Evolutionary conservation across 257 asterid genomes (phyloP), one percentile per base, ranked within the genome.

Genomic region (Lycium ferocissimum): DNA sequence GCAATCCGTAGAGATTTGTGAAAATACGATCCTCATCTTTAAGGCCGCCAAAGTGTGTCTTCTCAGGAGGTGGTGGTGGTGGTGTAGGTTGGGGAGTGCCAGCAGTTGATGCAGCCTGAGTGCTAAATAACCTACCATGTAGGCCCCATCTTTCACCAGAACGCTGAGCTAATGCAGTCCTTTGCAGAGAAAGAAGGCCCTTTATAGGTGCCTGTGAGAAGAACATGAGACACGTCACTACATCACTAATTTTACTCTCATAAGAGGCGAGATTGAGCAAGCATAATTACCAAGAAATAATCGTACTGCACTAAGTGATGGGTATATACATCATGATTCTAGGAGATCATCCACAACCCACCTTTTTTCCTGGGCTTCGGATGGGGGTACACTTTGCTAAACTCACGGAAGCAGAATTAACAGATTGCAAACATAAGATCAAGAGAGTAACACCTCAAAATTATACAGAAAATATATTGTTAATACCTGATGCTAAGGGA

Each of bases 1-100:
- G 94, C 79, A 97, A 84, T 66, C 98, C 99, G 65, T 97, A 97
- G 62, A 97, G 85, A 49, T 97, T 97, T 5, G 99, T 95, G 89
- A 97, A 97, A 86, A 97, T 95, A 82, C 98, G 98, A 87, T 97
- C 98, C 94, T 97, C 98, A 79, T 97, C 99, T 87, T 93, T 97
- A 72, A 97, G 93, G 89, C 97, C 98, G 45, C 98, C 99, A 79
- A 97, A 97, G 85, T 94, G 98, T 84, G 98, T 93, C 89, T 91
- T 95, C 89, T 97, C 98, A 0, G 99, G 99, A 72, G 99, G 99
- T 56, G 99, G 98, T 0, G 99, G 97, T 61, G 99, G 98, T 5
- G 99, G 95, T 6, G 98, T 94, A 51, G 98, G 90, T 89, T 91
- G 98, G 26, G 95, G 97, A 63, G 90, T 92, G 72, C 90, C 45